Percentiles rank a stretch among this genome's conserved stretches.
Evolutionary conservation across 768 basidiomycete species (phyloP).

Genomic region (Boletus tomentosulus): DNA sequence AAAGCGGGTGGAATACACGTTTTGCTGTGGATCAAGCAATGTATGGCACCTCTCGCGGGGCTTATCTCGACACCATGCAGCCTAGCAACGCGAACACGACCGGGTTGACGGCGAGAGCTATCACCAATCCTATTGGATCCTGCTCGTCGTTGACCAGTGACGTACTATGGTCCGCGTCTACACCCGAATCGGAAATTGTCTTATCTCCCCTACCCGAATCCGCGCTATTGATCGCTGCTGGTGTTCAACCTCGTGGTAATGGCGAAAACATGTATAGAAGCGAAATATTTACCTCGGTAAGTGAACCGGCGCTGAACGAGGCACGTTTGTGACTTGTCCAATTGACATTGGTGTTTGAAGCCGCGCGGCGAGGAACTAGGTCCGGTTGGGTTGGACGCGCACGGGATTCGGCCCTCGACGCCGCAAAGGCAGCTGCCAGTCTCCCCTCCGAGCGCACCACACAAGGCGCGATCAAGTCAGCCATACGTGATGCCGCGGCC

Average conservation of each 20-base stretch:
- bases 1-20: slow-evolving; percentile 10
- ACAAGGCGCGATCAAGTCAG: slow-evolving; percentile 21
- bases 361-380: not conserved
- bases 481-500: not conserved
- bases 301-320: slow-evolving; percentile 8
- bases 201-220: slow-evolving; percentile 28
- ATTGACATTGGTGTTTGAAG: slow-evolving; percentile 11
- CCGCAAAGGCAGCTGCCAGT: slow-evolving; percentile 19
- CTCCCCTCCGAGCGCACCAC: slow-evolving; percentile 23
- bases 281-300: slow-evolving; percentile 12
- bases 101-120: not conserved
- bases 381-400: not conserved
- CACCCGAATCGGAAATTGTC: slow-evolving; percentile 21
- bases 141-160: slow-evolving; percentile 13
- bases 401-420: slow-evolving; percentile 11
- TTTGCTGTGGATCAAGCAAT: slow-evolving; percentile 8
- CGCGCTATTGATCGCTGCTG: slow-evolving; percentile 5
- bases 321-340: not conserved
- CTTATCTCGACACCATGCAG: slow-evolving; percentile 4
- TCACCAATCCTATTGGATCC: not conserved
- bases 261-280: slow-evolving; percentile 7
- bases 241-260: slow-evolving; percentile 14
- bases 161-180: slow-evolving; percentile 11
- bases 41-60: slow-evolving; percentile 7
- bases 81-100: slow-evolving; percentile 9